Percentiles rank a stretch among this genome's conserved stretches.
phyloP scores from a whole-genome alignment of 2,329 filamentous ascomycete genomes.

The Aspergillus sp. region DNA sequence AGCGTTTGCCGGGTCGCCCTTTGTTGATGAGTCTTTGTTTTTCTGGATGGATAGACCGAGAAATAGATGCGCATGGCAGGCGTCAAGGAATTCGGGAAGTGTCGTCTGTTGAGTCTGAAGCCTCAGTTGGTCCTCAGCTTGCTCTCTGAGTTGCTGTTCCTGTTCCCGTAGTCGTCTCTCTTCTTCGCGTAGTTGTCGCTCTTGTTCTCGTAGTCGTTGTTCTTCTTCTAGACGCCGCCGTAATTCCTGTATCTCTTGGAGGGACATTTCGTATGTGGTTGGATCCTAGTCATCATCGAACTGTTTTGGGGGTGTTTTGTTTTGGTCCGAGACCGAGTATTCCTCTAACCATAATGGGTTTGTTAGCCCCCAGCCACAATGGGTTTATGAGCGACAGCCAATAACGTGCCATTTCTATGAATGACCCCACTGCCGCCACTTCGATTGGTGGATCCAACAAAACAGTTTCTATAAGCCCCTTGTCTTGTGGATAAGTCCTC shows the following conservation, averaged over 20 bases:
- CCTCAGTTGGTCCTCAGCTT: conserved; percentile 9
- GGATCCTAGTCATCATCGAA: neutral
- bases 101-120: conserved; percentile 14
- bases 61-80: conserved; percentile 17
- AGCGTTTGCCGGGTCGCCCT: conserved; percentile 18
- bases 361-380: neutral
- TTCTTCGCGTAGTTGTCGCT: conserved; percentile 2
- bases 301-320: neutral
- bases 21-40: conserved; percentile 16
- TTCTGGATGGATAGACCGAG: conserved; percentile 16
- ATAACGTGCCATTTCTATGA: neutral
- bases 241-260: conserved; percentile 8
- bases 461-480: neutral
- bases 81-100: conserved; percentile 17
- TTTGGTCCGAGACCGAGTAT: neutral
- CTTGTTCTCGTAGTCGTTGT: conserved; percentile 10
- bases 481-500: neutral
- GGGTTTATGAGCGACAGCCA: neutral
- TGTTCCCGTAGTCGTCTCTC: conserved; percentile 7
- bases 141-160: conserved; percentile 6
- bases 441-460: neutral
- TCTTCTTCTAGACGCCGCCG: conserved; percentile 8
- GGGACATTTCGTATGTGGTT: conserved; percentile 3
- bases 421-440: neutral
- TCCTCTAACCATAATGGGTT: neutral